phyloP scores from a whole-genome alignment of 2,329 filamentous ascomycete species.

The Epichloe glyceriae region DNA sequence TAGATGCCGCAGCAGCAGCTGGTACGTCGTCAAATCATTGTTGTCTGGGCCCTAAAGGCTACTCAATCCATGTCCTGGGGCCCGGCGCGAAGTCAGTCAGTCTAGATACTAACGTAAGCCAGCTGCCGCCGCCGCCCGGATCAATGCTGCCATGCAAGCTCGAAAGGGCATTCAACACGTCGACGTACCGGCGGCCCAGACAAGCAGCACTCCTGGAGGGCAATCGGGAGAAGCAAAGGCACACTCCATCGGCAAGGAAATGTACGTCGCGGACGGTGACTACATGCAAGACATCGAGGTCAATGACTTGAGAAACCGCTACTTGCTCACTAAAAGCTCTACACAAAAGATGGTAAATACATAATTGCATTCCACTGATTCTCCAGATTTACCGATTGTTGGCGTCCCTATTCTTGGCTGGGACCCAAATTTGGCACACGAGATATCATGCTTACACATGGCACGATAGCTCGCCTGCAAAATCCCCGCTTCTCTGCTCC shows the following conservation, averaged over 20 bases:
- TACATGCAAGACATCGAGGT: conserved; percentile 99
- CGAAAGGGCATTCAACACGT: conserved; percentile 86
- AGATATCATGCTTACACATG: conserved; percentile 61
- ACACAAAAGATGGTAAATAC: conserved; percentile 99
- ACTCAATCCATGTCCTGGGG: not conserved
- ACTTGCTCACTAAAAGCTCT: conserved; percentile 90
- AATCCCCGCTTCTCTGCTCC: conserved; percentile 60
- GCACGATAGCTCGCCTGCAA: conserved; percentile 50
- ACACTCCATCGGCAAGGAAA: conserved; percentile 33
- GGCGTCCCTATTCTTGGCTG: conserved; percentile 9
- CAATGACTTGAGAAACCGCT: conserved; percentile 93
- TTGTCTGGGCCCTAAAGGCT: not conserved
- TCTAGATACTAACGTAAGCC: conserved; percentile 9
- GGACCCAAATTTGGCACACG: conserved; percentile 17
- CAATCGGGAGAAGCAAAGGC: conserved; percentile 5
- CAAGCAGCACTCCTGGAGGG: not conserved
- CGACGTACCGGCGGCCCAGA: conserved; percentile 68
- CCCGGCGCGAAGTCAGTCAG: conserved; percentile 7
- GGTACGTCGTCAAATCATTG: conserved; percentile 35
- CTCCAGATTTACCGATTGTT: conserved; percentile 21
- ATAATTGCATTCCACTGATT: conserved; percentile 26
- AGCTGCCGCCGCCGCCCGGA: conserved; percentile 81
- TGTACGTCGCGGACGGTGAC: conserved; percentile 92
- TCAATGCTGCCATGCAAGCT: conserved; percentile 71
- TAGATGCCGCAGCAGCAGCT: conserved; percentile 65